Base-by-base conservation (phyloP, 2,329 filamentous ascomycete species). In the Cyclaneusma minus region DNA sequence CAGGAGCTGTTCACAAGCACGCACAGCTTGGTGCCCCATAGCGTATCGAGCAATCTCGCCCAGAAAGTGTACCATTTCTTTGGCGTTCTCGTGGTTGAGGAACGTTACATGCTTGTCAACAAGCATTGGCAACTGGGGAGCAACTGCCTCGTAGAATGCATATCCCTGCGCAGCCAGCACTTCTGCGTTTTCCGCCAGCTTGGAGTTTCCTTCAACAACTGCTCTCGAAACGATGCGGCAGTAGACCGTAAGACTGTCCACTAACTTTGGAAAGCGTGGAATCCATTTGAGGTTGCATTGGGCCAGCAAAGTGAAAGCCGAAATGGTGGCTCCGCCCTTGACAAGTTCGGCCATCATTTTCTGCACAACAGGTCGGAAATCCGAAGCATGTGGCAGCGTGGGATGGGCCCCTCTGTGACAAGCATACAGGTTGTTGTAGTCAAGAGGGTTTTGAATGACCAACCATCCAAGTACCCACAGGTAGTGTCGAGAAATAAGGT, bases 61-160 rank as follows among this genome's bases (percentile, higher is more conserved):
- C 2, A 37, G 36, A 11, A 68, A 46, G 26, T 46, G 35, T n/a
- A 26, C 23, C 8, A 56, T 42, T 10, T 28, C 31, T 9, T 43
- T 37, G 1, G 60, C 54, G 15, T 51, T 54, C 3, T 70, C 64
- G 9, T 48, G 47, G 9, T 49, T 51, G 11, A 74, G 48, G 25
- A 54, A 54, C 7, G 64, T 68, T 21, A 64, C 55, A 29, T 62
- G 59, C 37, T 67, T 72, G 16, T 70, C 64, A 22, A 72, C 57
- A 29, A 64, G 53, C 3, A 37, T 36, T 3, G 51, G 49, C 10
- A 73, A 39, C 4, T 54, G 53, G 5, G 38, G 38, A 2, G 60
- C 57, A 19, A 60, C 50, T 7, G 47, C 34, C 11, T 44, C 42
- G 38, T 62, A 70, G 15, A 61, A 50, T 2, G 47, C 35, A 28